These are phyloP conservation scores for Ophiostoma pallidulum DNA, from an alignment of 2,329 filamentous ascomycete species.

Conservation along the genomic window DNA sequence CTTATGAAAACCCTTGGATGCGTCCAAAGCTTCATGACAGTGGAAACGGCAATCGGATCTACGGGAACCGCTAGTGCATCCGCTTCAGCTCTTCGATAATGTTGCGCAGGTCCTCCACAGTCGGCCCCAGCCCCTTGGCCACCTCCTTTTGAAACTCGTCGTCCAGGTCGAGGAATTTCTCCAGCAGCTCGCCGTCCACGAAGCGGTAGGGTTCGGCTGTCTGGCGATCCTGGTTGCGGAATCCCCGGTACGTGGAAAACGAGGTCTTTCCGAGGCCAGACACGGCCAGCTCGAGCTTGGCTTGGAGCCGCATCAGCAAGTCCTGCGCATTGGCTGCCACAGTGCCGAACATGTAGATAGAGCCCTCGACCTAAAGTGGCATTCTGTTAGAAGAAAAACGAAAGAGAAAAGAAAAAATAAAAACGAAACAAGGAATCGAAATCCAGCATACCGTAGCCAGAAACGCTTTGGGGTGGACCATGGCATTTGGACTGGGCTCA, in stretches of 20 bases:
- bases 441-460: slow-evolving; percentile 74
- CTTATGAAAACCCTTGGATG: no score
- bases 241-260: slow-evolving; percentile 75
- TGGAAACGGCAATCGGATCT: not conserved
- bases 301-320: slow-evolving; percentile 73
- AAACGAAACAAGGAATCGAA: no score
- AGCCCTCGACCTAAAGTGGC: slow-evolving; percentile 81
- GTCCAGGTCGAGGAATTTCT: slow-evolving; percentile 67
- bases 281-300: slow-evolving; percentile 56
- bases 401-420: no score
- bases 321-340: slow-evolving; percentile 66
- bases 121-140: slow-evolving; percentile 47
- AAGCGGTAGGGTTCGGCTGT: slow-evolving; percentile 74
- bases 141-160: slow-evolving; percentile 46
- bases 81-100: slow-evolving; percentile 53
- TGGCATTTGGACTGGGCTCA: slow-evolving; percentile 50
- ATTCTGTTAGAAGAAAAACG: not conserved
- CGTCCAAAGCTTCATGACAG: no score
- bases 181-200: slow-evolving; percentile 84
- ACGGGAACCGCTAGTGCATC: slow-evolving; percentile 33
- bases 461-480: slow-evolving; percentile 75
- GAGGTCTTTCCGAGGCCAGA: slow-evolving; percentile 61
- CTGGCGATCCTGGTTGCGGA: slow-evolving; percentile 61
- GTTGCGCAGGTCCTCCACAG: slow-evolving; percentile 53
- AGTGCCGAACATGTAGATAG: slow-evolving; percentile 79